Evolutionary conservation across 1,284 basidiomycete genomes (phyloP), one percentile per base, ranked within the genome.

Genomic region (Volvariella volvacea): DNA sequence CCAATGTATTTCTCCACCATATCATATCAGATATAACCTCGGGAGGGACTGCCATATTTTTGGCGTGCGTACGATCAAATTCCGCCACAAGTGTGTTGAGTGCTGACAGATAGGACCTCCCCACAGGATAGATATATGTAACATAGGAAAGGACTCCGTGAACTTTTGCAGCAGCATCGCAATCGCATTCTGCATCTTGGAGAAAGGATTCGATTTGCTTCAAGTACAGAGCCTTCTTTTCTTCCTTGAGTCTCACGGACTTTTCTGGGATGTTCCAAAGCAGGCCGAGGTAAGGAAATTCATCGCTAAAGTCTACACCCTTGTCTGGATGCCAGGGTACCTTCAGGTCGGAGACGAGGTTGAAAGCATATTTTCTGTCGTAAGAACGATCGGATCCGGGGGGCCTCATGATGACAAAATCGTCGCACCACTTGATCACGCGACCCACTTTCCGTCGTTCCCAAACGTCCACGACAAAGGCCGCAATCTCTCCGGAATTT

Each of bases 121-220:
- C 65, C 2, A 56, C 37, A 0, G 47, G 51, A 46, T 61, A 56
- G 6, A 67, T 56, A 17, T 67, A 65, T 1, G 62, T 40, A 2
- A 63, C 53, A 47, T 70, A 66, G 19, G 54, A 58, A 0, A 70
- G 52, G 6, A 62, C 58, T 7, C 66, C 61, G 45, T 65, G 61
- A 0, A 66, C 48, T 21, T 51, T 51, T 43, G 53, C 44, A 2
- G 57, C 50, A 12, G 62, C 56, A 2, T 42, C 15, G n/a, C 56
- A 44, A 1, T 47, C 21, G 22, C 54, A 50, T 0, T 19, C 19
- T 1, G 21, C 8, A 10, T 39, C 15, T 9, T 12, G 6, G 3
- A 54, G 20, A 42, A 61, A 57, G 3, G 4, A 2, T 1, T 16
- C 10, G 0, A 55, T 41, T 0, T 52, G 48, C 0, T 25, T 20